Conservation (phyloP, 495 filamentous ascomycete genomes). For the Jackrogersella multiformis region DNA sequence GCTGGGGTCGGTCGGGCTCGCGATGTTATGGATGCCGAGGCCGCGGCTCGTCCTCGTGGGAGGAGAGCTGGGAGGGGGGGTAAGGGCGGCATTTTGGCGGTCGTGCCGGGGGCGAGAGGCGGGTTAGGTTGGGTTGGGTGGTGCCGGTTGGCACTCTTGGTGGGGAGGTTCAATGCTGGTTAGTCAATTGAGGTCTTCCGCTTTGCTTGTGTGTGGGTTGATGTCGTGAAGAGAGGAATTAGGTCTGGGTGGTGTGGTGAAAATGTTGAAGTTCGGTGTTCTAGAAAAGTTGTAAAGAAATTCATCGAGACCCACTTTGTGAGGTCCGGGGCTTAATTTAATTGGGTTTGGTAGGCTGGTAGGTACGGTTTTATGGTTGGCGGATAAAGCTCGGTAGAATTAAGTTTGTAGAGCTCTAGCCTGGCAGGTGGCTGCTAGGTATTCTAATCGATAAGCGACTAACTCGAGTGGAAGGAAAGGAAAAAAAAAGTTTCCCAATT, state of each 20-base stretch:
- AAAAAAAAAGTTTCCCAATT: slow-evolving; percentile 39
- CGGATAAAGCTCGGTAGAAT: slow-evolving; percentile 14
- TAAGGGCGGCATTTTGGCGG: slow-evolving; percentile 40
- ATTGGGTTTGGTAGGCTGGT: no score
- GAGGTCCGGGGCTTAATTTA: neutral
- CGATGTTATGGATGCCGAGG: no score
- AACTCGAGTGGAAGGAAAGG: slow-evolving; percentile 32
- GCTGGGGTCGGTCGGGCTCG: no score
- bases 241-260: neutral
- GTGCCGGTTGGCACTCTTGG: slow-evolving; percentile 26
- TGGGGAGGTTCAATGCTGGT: neutral
- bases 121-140: slow-evolving; percentile 1
- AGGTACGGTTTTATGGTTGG: neutral
- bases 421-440: neutral
- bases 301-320: slow-evolving; percentile 26
- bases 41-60: slow-evolving; percentile 23
- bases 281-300: slow-evolving; percentile 30
- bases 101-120: no score
- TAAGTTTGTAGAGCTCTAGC: no score
- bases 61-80: slow-evolving; percentile 30
- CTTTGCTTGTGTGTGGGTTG: neutral
- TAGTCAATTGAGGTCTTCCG: slow-evolving; percentile 1
- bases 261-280: neutral
- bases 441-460: slow-evolving; percentile 9
- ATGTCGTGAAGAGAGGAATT: slow-evolving; percentile 8